Conservation (phyloP, 108 stramenopile species). For the Skeletonema potamos region DNA sequence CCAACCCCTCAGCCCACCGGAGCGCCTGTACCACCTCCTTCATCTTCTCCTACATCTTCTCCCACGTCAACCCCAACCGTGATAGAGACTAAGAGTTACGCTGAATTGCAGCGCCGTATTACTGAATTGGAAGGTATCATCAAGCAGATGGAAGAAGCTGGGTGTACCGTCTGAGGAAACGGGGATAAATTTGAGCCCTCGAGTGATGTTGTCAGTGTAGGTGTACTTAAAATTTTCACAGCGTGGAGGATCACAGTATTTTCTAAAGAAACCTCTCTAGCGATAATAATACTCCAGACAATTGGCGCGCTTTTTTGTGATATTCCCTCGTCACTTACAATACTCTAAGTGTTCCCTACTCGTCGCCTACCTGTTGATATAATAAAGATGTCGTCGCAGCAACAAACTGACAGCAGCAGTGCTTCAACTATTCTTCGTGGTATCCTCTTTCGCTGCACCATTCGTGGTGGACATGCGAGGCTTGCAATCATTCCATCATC, state of each 20-base stretch:
- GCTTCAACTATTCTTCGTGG: constrained; percentile 13
- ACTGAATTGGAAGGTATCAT: neutral
- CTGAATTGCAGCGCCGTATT: neutral
- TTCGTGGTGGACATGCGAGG: constrained; percentile 43
- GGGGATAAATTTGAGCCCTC: no score
- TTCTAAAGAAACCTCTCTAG: no score
- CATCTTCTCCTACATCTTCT: neutral
- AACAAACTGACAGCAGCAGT: no score
- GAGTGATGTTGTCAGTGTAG: no score
- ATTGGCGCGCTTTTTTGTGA: no score
- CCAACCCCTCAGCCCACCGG: neutral
- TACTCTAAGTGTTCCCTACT: no score
- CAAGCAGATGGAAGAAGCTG: neutral
- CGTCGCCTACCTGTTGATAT: no score
- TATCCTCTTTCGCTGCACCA: constrained; percentile 57
- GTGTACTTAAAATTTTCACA: no score
- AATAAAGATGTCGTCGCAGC: no score
- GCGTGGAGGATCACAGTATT: no score
- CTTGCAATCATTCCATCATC: constrained; percentile 45
- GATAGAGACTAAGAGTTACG: neutral
- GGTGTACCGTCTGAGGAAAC: neutral
- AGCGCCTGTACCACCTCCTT: neutral
- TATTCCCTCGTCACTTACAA: no score
- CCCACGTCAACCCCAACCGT: neutral
- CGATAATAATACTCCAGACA: no score